These are phyloP conservation scores for Trematosphaeria pertusa DNA, from an alignment of 2,329 filamentous ascomycete species.

Conservation along the genomic window DNA sequence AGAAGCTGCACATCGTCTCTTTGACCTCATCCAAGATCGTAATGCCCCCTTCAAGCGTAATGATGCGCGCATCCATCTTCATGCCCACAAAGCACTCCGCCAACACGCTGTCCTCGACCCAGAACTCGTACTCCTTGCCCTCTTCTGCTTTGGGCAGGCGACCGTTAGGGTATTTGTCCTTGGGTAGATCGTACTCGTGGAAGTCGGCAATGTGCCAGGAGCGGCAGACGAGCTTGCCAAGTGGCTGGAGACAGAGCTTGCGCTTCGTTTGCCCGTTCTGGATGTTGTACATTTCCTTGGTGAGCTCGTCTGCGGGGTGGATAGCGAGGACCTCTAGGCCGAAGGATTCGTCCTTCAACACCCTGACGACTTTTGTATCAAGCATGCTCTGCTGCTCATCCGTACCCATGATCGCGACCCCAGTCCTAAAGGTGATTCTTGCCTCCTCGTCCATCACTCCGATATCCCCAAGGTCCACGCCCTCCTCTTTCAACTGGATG, in stretches of 20 bases:
- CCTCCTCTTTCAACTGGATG: slow-evolving; percentile 28
- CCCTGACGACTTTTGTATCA: slow-evolving; percentile 20
- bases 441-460: slow-evolving; percentile 57
- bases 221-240: slow-evolving; percentile 62
- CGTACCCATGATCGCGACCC: slow-evolving; percentile 55
- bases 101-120: slow-evolving; percentile 70
- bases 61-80: slow-evolving; percentile 50
- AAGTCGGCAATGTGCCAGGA: slow-evolving; percentile 55
- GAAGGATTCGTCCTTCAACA: slow-evolving; percentile 27
- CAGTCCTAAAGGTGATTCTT: slow-evolving; percentile 58
- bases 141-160: slow-evolving; percentile 27
- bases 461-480: slow-evolving; percentile 24
- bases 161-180: slow-evolving; percentile 31
- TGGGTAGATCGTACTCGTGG: slow-evolving; percentile 48
- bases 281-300: slow-evolving; percentile 55
- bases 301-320: slow-evolving; percentile 52
- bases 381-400: slow-evolving; percentile 50
- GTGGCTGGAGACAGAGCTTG: slow-evolving; percentile 54
- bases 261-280: slow-evolving; percentile 40
- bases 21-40: slow-evolving; percentile 48
- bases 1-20: slow-evolving; percentile 53
- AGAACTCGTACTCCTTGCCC: slow-evolving; percentile 61
- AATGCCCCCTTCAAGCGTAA: slow-evolving; percentile 33
- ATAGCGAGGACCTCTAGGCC: slow-evolving; percentile 57
- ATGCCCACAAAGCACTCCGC: slow-evolving; percentile 66